These are phyloP conservation scores for Filobasidium uniguttulatum DNA, from an alignment of 1,284 basidiomycete species.

Conservation along the genomic window DNA sequence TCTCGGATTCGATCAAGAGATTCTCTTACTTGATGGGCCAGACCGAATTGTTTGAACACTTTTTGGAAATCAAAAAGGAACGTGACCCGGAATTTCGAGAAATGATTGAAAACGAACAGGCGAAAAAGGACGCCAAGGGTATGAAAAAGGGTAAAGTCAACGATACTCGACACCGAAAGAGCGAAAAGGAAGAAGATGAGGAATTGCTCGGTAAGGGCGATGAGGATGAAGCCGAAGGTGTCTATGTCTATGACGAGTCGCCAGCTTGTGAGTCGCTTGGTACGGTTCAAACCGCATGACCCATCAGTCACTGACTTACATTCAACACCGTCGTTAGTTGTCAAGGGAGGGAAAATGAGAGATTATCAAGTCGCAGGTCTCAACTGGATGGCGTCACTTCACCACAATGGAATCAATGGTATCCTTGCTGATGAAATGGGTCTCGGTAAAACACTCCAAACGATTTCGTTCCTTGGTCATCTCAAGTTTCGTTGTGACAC, in stretches of 20 bases:
- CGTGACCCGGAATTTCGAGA: conserved; percentile 89
- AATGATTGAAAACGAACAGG: conserved; percentile 54
- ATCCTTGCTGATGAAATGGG: conserved; percentile 95
- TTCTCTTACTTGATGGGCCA: conserved; percentile 90
- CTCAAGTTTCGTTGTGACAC: conserved; percentile 71
- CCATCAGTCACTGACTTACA: conserved; percentile 15
- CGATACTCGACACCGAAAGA: conserved; percentile 75
- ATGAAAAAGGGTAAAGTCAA: conserved; percentile 62
- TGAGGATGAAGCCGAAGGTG: conserved; percentile 60
- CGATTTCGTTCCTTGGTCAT: conserved; percentile 92
- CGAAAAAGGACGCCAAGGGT: conserved; percentile 56
- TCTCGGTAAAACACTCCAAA: conserved; percentile 95
- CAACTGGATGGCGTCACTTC: conserved; percentile 90
- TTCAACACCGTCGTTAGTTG: conserved; percentile 48
- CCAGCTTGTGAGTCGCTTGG: conserved; percentile 57
- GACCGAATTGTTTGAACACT: conserved; percentile 90
- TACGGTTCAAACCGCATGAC: background rate
- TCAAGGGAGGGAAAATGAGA: conserved; percentile 75
- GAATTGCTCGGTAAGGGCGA: conserved; percentile 80
- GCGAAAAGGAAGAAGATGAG: conserved; percentile 96
- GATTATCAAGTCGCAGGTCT: conserved; percentile 91
- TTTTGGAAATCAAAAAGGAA: conserved; percentile 85
- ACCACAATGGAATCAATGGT: conserved; percentile 85
- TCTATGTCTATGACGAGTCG: conserved; percentile 81
- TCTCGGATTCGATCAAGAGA: conserved; percentile 80